Conservation (phyloP, 768 basidiomycete species). For the Mycena belliarum region DNA sequence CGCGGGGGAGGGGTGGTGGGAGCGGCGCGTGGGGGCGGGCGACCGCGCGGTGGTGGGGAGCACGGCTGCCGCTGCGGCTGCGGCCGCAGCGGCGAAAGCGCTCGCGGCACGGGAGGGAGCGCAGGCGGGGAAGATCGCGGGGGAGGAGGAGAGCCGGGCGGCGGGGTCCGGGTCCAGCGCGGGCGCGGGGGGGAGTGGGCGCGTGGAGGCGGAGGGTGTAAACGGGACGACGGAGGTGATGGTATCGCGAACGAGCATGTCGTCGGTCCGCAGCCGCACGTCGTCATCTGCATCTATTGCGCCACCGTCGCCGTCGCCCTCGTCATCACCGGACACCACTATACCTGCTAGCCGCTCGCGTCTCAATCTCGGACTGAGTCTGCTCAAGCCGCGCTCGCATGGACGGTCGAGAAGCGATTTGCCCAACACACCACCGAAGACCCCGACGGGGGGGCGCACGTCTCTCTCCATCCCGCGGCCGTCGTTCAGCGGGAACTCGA, state of each 20-base stretch:
- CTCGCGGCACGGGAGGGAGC: slow-evolving; percentile 22
- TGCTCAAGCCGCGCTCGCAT: slow-evolving; percentile 48
- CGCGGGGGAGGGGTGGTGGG: slow-evolving; percentile 67
- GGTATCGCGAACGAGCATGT: slow-evolving; percentile 17
- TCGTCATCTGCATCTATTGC: slow-evolving; percentile 2
- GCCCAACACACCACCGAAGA: slow-evolving; percentile 22
- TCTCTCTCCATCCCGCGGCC: slow-evolving; percentile 36
- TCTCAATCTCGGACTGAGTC: slow-evolving; percentile 41
- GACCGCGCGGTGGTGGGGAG: slow-evolving; percentile 44
- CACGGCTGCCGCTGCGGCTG: slow-evolving; percentile 27
- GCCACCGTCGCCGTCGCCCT: slow-evolving; percentile 14
- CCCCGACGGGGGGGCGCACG: slow-evolving; percentile 27
- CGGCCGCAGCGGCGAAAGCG: slow-evolving; percentile 24
- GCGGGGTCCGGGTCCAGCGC: slow-evolving; percentile 9
- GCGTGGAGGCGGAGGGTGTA: too few relatives aligned
- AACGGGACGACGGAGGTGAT: slow-evolving; percentile 24
- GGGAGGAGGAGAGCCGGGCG: slow-evolving; percentile 23
- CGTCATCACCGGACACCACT: slow-evolving; percentile 4
- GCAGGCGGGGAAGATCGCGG: slow-evolving; percentile 29
- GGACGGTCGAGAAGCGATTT: slow-evolving; percentile 42
- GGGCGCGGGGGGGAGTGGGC: too few relatives aligned
- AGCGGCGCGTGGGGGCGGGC: slow-evolving; percentile 72
- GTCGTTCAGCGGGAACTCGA: slow-evolving; percentile 19
- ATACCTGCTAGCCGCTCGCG: slow-evolving; percentile 36
- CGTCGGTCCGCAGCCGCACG: slow-evolving; percentile 16